Conservation (phyloP, 208 protist species). For the Chromosphaera perkinsii region DNA sequence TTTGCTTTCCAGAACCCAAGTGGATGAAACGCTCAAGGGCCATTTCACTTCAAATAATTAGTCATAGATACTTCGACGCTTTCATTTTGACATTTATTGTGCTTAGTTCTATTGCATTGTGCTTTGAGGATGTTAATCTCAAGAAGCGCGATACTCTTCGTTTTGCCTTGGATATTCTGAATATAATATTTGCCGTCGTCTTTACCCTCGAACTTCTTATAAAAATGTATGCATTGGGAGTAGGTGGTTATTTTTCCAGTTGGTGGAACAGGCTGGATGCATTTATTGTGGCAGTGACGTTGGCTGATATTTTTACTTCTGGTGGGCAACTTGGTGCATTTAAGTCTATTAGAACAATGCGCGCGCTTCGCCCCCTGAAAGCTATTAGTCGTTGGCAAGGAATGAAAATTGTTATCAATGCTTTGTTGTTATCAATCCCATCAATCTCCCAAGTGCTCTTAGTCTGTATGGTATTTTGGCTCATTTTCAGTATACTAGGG, state of each 20-base stretch:
- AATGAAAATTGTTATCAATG: conserved; percentile 60
- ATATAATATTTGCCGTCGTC: background rate
- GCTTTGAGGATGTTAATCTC: background rate
- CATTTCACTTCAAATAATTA: too few species aligned
- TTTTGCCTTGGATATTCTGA: background rate
- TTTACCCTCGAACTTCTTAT: background rate
- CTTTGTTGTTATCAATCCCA: conserved; percentile 71
- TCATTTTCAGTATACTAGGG: conserved; percentile 80
- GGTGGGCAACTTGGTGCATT: conserved; percentile 68
- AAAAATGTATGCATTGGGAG: background rate
- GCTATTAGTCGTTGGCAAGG: conserved; percentile 57
- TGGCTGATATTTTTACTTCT: conserved; percentile 58
- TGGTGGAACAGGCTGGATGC: conserved; percentile 72
- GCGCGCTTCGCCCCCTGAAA: conserved; percentile 67
- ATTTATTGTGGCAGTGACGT: conserved; percentile 73
- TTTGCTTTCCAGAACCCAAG: too few species aligned
- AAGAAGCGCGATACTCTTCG: background rate
- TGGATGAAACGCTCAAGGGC: too few species aligned
- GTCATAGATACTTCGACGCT: background rate
- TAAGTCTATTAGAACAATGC: conserved; percentile 73
- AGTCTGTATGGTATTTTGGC: conserved; percentile 75
- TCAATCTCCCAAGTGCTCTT: conserved; percentile 71
- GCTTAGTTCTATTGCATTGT: background rate
- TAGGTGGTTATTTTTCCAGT: background rate
- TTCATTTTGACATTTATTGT: background rate